Evolutionary conservation across 148 eudicot genomes (phyloP), one percentile per base, ranked within the genome.

Genomic region (Chenopodium album): DNA sequence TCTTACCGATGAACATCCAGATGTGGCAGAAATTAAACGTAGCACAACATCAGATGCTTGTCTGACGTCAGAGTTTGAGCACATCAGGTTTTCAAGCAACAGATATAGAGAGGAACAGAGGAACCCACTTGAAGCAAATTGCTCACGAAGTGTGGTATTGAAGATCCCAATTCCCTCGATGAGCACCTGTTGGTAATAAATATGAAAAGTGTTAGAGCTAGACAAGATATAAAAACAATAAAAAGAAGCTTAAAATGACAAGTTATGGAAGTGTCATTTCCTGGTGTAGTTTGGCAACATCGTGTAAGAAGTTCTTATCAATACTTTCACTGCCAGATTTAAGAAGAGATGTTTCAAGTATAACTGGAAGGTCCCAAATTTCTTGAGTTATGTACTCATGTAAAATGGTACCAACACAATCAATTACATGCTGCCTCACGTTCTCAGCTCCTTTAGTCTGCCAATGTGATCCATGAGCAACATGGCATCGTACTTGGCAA

Each of bases 131-230:
- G 98, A 88, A n/a, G 87, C 85, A 79, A 95, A 95, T 76, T 84
- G 85, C 80, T 88, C 85, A 52, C 91, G 89, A 60, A 95, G 93
- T 88, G 94, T 92, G 75, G 88, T 78, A 84, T 78, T 87, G 84
- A 93, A 93, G 78, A 93, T 87, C 86, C 99, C 99, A 31, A 95
- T 88, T 73, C 99, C 99, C 71, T 95, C 94, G 81, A 92, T 87
- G 41, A 95, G 87, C 80, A 93, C 94, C 99, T 95, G 94, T 84
- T 89, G 66, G 52, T 32, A 78, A 81, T 22, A 84, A 68, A 76
- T 32, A 76, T 19, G 17, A 73, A 29, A 28, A n/a, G 20, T 32
- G 59, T 76, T 52, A 78, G 37, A 63, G 72, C 48, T 28, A 80
- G 34, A 81, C 46, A 41, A 20, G 56, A 56, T 52, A 26, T 75